phyloP scores from a whole-genome alignment of 208 protist genomes.

The Trypanosomatidae sp. region DNA sequence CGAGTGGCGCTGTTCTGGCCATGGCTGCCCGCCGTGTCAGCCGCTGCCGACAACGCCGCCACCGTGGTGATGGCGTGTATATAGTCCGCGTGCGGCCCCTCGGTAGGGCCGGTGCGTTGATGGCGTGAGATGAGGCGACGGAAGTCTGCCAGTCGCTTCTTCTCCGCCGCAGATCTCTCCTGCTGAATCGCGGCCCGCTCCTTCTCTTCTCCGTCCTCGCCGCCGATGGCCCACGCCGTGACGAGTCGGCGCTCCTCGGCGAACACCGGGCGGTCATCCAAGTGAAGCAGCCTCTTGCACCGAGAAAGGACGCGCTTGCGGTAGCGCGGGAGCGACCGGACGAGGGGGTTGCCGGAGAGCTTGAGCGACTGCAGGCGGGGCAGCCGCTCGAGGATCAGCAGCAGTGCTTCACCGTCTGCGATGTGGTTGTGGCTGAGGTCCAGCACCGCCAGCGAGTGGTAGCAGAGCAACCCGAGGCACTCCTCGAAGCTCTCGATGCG shows the following conservation, averaged over 20 bases:
- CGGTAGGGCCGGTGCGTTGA: not conserved
- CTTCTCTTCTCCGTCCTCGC: conserved; percentile 65
- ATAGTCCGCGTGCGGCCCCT: conserved; percentile 22
- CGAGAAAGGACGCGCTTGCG: conserved; percentile 83
- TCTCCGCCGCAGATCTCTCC: conserved; percentile 38
- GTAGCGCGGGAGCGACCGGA: conserved; percentile 78
- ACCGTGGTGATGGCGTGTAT: conserved; percentile 28
- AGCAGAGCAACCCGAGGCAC: conserved; percentile 65
- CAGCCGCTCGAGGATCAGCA: conserved; percentile 83
- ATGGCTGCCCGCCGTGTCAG: conserved; percentile 1
- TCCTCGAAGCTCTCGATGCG: conserved; percentile 56
- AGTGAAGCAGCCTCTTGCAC: conserved; percentile 70
- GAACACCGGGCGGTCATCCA: conserved; percentile 93
- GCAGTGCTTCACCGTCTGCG: conserved; percentile 69
- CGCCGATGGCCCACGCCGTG: conserved; percentile 83
- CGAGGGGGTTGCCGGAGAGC: conserved; percentile 89
- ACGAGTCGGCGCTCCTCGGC: conserved; percentile 83
- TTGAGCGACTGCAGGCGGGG: conserved; percentile 81
- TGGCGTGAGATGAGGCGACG: conserved; percentile 48
- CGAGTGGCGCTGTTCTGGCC: not conserved
- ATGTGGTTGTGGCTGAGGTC: conserved; percentile 94
- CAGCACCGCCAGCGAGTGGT: conserved; percentile 69
- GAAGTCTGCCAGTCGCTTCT: conserved; percentile 79
- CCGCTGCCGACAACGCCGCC: conserved; percentile 17
- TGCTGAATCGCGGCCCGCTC: conserved; percentile 60